Conservation (phyloP, 371 early-diverging fungal species). For the Rhizopus arrhizus region DNA sequence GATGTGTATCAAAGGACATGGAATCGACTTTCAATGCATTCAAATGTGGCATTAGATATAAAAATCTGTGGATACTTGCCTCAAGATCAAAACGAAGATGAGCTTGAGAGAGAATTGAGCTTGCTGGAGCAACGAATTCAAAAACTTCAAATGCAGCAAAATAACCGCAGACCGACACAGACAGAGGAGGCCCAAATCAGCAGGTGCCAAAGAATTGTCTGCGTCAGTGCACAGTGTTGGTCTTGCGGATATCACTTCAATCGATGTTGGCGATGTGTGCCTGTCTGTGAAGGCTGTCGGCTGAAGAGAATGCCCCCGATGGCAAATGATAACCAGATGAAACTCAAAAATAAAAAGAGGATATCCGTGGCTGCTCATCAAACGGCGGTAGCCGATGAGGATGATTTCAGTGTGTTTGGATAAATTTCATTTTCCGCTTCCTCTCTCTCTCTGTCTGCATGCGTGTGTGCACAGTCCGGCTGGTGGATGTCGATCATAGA, state of each 20-base stretch:
- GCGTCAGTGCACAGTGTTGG: slow-evolving; percentile 33
- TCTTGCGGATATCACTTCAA: slow-evolving; percentile 34
- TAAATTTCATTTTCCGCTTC: slow-evolving; percentile 1
- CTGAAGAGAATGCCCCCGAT: slow-evolving; percentile 39
- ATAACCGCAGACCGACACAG: not conserved
- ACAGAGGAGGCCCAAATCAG: not conserved
- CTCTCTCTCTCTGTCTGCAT: too few species aligned
- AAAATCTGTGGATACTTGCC: slow-evolving; percentile 29
- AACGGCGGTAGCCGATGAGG: slow-evolving; percentile 15
- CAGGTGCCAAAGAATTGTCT: slow-evolving; percentile 30
- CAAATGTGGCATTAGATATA: slow-evolving; percentile 39
- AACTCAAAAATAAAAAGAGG: slow-evolving; percentile 11
- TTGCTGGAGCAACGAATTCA: slow-evolving; percentile 20
- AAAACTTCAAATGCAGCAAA: slow-evolving; percentile 9
- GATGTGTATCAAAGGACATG: slow-evolving; percentile 36
- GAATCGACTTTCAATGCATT: slow-evolving; percentile 32
- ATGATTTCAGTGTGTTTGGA: slow-evolving; percentile 37
- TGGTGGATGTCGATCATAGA: too few species aligned
- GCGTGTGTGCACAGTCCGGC: too few species aligned
- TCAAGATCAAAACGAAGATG: slow-evolving; percentile 19
- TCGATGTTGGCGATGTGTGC: slow-evolving; percentile 35
- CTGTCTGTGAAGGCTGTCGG: slow-evolving; percentile 33
- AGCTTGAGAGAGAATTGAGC: slow-evolving; percentile 13
- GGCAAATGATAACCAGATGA: slow-evolving; percentile 36
- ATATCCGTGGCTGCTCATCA: not conserved